Evolutionary conservation across 176 grass and related monocot genomes (phyloP).

Genomic region (Cenchrus fungigraminus): DNA sequence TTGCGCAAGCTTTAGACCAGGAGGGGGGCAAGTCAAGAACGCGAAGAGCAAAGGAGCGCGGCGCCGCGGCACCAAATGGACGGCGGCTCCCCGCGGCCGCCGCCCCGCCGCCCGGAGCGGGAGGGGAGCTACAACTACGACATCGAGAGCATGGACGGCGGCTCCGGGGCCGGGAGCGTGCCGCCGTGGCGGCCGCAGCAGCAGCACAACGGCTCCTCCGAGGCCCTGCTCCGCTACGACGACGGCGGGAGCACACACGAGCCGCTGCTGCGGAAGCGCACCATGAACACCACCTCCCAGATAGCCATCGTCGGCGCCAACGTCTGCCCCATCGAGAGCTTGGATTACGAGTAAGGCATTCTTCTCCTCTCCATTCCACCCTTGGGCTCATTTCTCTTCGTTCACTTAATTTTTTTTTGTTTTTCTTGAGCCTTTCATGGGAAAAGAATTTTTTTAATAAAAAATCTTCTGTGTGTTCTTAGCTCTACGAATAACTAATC

Average conservation of each 20-base stretch:
- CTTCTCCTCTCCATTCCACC: neutral
- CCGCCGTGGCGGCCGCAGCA: neutral
- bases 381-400: neutral
- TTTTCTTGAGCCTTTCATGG: neutral
- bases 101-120: constrained; percentile 34
- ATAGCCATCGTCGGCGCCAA: constrained; percentile 91
- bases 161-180: neutral
- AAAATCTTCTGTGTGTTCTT: neutral
- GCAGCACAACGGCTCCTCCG: constrained; percentile 22
- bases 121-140: constrained; percentile 54
- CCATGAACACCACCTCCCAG: constrained; percentile 86
- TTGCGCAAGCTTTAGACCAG: constrained; percentile 16
- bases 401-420: neutral
- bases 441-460: neutral
- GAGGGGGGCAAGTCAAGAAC: neutral
- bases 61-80: constrained; percentile 27
- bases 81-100: constrained; percentile 31
- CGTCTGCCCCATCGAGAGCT: constrained; percentile 80
- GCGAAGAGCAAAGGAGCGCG: neutral
- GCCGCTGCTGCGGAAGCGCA: constrained; percentile 77
- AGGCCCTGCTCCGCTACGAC: constrained; percentile 46
- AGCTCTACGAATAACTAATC: too few relatives aligned
- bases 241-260: constrained; percentile 40
- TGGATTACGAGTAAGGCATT: constrained; percentile 86
- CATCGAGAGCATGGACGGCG: constrained; percentile 51